Conservation (phyloP, 306 rosid species). For the Trichosanthes cucumerina region DNA sequence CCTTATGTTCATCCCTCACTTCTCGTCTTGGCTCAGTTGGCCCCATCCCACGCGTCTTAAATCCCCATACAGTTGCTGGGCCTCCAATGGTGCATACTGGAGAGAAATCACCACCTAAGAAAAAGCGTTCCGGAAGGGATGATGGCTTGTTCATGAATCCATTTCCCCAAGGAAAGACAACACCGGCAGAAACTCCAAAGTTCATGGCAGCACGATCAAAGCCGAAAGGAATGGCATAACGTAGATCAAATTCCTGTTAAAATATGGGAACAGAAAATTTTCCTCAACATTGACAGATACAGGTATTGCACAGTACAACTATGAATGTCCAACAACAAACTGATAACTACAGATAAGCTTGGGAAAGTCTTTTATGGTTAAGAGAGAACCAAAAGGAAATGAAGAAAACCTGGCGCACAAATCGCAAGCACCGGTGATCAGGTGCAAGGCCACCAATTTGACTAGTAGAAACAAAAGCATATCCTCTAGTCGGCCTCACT, state of each 20-base stretch:
- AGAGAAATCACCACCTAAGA: conserved; percentile 95
- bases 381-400: conserved; percentile 3
- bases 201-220: conserved; percentile 77
- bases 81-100: conserved; percentile 84
- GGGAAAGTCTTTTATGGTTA: neutral
- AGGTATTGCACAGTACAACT: neutral
- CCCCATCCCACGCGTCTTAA: conserved; percentile 81
- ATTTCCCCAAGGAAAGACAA: conserved; percentile 75
- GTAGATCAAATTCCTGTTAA: conserved; percentile 83
- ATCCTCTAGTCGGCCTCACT: conserved; percentile 70
- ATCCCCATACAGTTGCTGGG: conserved; percentile 80
- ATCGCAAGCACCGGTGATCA: conserved; percentile 67
- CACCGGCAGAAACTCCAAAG: conserved; percentile 78
- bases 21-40: conserved; percentile 72
- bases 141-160: conserved; percentile 74
- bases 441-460: conserved; percentile 92
- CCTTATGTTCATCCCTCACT: conserved; percentile 28
- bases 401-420: conserved; percentile 70
- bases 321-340: neutral
- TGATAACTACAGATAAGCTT: neutral
- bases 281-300: neutral
- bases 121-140: conserved; percentile 86
- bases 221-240: conserved; percentile 75
- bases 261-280: conserved; percentile 12
- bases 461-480: conserved; percentile 80